These are phyloP conservation scores for Coniferiporia weirii DNA, from an alignment of 1,284 basidiomycete genomes.

Conservation along the genomic window DNA sequence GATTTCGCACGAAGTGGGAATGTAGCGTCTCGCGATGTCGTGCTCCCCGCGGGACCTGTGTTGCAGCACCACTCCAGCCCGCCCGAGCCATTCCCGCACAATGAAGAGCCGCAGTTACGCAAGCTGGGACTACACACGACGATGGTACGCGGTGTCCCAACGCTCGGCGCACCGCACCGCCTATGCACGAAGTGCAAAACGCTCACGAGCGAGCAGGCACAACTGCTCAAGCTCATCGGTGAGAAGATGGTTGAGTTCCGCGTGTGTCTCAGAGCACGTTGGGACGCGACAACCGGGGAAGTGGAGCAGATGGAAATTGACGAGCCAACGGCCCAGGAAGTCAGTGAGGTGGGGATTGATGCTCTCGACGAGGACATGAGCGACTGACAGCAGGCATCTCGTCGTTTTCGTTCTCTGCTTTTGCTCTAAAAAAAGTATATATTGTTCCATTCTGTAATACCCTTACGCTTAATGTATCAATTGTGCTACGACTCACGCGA, in stretches of 20 bases:
- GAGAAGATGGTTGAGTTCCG: conserved; percentile 82
- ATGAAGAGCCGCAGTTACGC: conserved; percentile 93
- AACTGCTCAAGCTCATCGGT: conserved; percentile 84
- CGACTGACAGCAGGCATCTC: conserved; percentile 23
- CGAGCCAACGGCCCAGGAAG: conserved; percentile 35
- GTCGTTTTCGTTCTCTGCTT: too few species aligned
- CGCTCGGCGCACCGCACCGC: conserved; percentile 73
- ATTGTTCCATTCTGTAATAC: too few species aligned
- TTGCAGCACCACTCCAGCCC: conserved; percentile 70
- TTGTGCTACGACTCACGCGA: too few species aligned
- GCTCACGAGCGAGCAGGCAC: conserved; percentile 80
- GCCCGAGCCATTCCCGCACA: conserved; percentile 88
- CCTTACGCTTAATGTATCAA: too few species aligned
- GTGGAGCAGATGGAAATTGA: conserved; percentile 55
- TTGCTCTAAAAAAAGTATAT: too few species aligned
- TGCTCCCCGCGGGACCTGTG: conserved; percentile 71
- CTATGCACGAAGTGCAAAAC: conserved; percentile 82
- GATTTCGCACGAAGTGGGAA: conserved; percentile 94
- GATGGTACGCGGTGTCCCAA: conserved; percentile 86
- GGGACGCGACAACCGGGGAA: conserved; percentile 69
- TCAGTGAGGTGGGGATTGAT: conserved; percentile 30
- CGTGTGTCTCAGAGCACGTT: conserved; percentile 67
- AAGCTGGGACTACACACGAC: conserved; percentile 85
- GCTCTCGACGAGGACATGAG: conserved; percentile 37
- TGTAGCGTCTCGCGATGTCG: conserved; percentile 68